Base-by-base conservation (phyloP, 2,329 filamentous ascomycete species). In the Helicocarpus griseus region DNA sequence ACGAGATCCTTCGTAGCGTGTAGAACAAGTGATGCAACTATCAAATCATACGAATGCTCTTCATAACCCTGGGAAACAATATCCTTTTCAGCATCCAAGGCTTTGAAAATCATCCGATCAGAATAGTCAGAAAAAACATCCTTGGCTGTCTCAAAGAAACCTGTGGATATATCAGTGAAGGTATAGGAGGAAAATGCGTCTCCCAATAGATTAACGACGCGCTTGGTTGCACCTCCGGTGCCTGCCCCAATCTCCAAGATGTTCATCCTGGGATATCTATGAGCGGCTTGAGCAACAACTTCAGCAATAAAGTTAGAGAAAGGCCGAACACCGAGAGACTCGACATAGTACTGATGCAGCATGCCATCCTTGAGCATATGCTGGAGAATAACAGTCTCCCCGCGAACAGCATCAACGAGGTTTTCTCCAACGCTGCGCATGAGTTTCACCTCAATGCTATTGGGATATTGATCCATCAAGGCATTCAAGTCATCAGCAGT, bases 201-300 rank as follows among this genome's bases (percentile, higher is more conserved):
- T 4, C 54, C 56, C 6, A 61, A 41, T 8, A 47, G 49, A n/a
- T 56, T 26, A 1, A 59, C 28, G 6, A 56, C 33, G 5, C 22
- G 11, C 3, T 44, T 36, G 1, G 66, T 67, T 2, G 61, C 60
- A 0, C 56, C 64, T 1, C 64, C 66, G 9, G 63, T 65, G 1
- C 63, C 65, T 1, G 59, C 66, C 0, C 67, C 68, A 6, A 70
- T 54, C 48, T 71, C 66, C 0, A 70, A 59, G 26, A 70, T 62
- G 1, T 49, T 49, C 2, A 56, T 49, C 3, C 51, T 46, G 8
- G 59, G 61, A 26, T 59, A 58, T 17, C 58, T 56, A 45, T 60
- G 53, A 4, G 43, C 28, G 17, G 19, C 35, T 14, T 54, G 46
- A 26, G 36, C 29, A 7, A 47, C 13, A 5, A 56, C 6, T 4